phyloP scores from a whole-genome alignment of 164 flowering plant species.

The Nymphaea colorata region DNA sequence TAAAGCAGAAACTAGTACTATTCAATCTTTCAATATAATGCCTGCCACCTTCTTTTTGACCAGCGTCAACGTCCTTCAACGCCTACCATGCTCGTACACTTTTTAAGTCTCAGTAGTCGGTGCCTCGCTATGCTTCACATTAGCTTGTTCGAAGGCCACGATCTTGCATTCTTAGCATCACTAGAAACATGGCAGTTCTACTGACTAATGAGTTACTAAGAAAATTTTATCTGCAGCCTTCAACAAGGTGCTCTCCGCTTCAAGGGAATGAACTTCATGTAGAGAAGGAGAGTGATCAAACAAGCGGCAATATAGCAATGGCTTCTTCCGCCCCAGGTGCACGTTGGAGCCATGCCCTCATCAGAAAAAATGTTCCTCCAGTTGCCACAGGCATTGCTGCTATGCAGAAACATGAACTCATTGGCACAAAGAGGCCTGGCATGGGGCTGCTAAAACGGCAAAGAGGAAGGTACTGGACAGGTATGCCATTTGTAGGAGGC shows the following conservation, averaged over 20 bases:
- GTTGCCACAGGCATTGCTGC: neutral
- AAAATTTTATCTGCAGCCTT: conserved; percentile 47
- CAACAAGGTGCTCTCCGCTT: conserved; percentile 4
- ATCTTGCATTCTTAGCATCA: neutral
- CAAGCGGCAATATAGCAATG: conserved; percentile 63
- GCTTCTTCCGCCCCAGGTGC: conserved; percentile 49
- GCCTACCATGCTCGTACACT: too few relatives aligned
- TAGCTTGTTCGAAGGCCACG: too few relatives aligned
- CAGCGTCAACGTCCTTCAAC: neutral
- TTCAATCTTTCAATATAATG: neutral
- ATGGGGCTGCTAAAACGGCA: neutral
- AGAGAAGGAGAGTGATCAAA: conserved; percentile 57
- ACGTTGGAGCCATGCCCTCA: conserved; percentile 65
- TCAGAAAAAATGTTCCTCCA: conserved; percentile 12
- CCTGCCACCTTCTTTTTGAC: neutral
- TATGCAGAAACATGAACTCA: neutral
- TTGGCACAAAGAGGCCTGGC: neutral
- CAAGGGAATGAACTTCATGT: conserved; percentile 27
- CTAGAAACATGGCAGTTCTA: neutral
- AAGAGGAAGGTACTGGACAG: neutral
- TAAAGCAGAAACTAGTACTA: neutral
- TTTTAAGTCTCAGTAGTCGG: too few relatives aligned
- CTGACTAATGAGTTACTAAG: conserved; percentile 43
- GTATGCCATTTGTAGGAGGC: neutral
- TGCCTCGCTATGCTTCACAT: too few relatives aligned